Conservation (phyloP, 768 basidiomycete species). For the Dentipellis sp. region DNA sequence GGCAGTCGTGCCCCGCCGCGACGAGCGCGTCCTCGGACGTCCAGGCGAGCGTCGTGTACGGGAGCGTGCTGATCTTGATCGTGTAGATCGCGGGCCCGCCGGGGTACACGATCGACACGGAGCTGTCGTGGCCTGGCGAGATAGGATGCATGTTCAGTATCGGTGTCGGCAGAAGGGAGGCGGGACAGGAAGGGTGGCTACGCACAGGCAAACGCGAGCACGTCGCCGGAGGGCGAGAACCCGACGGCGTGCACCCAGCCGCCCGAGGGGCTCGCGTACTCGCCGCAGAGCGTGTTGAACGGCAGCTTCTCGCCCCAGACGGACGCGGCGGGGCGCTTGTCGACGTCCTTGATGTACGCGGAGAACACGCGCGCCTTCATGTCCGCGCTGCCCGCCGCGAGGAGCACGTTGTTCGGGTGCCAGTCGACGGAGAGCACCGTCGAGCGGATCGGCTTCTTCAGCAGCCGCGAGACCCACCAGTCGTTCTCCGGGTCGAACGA, state of each 20-base stretch:
- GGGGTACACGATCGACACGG: conserved; percentile 89
- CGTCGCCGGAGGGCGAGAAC: conserved; percentile 95
- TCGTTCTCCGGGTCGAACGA: conserved; percentile 96
- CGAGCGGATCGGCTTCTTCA: conserved; percentile 96
- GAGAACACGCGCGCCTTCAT: conserved; percentile 98
- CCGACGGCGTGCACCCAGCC: conserved; percentile 97
- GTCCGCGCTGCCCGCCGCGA: conserved; percentile 95
- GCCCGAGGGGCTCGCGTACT: conserved; percentile 80
- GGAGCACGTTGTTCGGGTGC: conserved; percentile 98
- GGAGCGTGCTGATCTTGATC: conserved; percentile 71
- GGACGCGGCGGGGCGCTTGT: conserved; percentile 78
- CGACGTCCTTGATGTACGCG: conserved; percentile 97
- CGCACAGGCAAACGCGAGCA: conserved; percentile 88
- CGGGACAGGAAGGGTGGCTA: conserved; percentile 8
- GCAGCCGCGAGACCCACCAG: conserved; percentile 96
- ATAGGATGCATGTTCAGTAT: conserved; percentile 4
- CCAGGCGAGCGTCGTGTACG: conserved; percentile 81
- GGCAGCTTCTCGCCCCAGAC: conserved; percentile 99
- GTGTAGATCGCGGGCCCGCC: conserved; percentile 62
- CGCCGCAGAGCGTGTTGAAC: conserved; percentile 96
- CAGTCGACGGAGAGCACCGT: conserved; percentile 93
- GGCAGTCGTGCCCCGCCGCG: conserved; percentile 97
- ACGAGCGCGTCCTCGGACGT: conserved; percentile 73
- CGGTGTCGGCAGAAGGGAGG: not conserved
- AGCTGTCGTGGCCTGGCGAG: conserved; percentile 82